Evolutionary conservation across 306 rosid genomes (phyloP).

Genomic region (Sicyos edulis): DNA sequence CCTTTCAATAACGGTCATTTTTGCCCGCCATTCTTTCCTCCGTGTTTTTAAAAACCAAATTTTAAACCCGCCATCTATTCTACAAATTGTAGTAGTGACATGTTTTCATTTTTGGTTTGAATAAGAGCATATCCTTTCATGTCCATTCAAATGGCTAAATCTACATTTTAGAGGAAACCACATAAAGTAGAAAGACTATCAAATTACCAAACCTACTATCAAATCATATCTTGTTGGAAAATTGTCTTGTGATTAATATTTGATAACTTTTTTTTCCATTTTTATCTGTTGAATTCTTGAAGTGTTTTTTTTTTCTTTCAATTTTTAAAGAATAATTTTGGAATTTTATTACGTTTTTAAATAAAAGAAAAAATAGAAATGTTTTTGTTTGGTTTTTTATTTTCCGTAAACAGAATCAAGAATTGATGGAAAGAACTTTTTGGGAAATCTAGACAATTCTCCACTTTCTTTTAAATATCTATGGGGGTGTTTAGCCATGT

Average conservation of each 20-base stretch:
- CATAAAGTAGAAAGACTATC: background rate
- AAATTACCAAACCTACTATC: background rate
- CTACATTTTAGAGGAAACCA: background rate
- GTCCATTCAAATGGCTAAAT: background rate
- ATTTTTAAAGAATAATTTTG: background rate
- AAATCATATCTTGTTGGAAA: background rate
- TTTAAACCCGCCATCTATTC: no score
- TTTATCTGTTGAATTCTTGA: background rate
- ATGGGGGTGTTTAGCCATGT: no score
- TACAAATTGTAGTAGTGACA: no score
- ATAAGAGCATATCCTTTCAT: background rate
- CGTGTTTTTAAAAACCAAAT: no score
- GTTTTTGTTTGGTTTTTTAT: background rate
- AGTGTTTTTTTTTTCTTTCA: background rate
- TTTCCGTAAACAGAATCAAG: background rate
- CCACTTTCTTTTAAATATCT: no score
- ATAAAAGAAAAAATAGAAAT: background rate
- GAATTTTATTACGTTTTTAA: background rate
- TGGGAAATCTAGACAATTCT: background rate
- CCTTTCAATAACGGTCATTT: no score
- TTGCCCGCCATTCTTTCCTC: no score
- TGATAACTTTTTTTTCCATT: background rate
- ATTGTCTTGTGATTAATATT: constrained; percentile 10
- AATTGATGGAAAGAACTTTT: background rate
- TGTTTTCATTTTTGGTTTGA: background rate